Evolutionary conservation across 1,284 basidiomycete species (phyloP), one percentile per base, ranked within the genome.

Genomic region (Hortiboletus rubellus): DNA sequence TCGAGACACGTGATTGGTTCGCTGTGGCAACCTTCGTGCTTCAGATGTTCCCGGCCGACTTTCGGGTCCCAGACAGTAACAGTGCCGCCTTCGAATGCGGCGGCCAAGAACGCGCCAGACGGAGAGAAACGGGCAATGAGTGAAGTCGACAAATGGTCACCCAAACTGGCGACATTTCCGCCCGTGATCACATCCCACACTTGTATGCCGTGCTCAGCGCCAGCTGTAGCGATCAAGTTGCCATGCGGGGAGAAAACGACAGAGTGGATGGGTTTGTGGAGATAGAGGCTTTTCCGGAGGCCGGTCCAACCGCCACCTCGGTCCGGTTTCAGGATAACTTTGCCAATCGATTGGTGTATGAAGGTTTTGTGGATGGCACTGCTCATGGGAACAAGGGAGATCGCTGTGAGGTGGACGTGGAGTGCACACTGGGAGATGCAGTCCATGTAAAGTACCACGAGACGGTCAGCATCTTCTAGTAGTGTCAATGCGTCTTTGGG

Each of bases 21-120:
- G 3, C 46, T 18, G 18, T 70, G 68, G 12, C 54, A 63, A 15
- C 30, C 34, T 38, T 58, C 52, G 12, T 66, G 46, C 30, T 55
- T 67, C 30, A 69, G 27, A n/a, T 69, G 59, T 24, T 69, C 52
- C 31, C 58, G 41, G 2, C 69, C 66, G 2, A 65, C 62, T 10
- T 52, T 64, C 18, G 65, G 61, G 51, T 68, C 67, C 70, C 68
- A 70, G 8, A 70, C 38, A 0, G 46, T 7, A 6, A 72, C 54
- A 9, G 50, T 56, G 14, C 63, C 59, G 2, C 47, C 58, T 11
- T 58, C 55, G 22, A 63, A 66, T 0, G 64, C 69, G 5, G 58
- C 62, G 0, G 62, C 66, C 41, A 70, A 47, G 22, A 60, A 62
- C 3, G 52, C 27, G 5, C 67, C 63, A 1, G 67, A 68, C 1